Evolutionary conservation across 2,329 filamentous ascomycete genomes (phyloP), one percentile per base, ranked within the genome.

Genomic region (Pestalotiopsis sp.): DNA sequence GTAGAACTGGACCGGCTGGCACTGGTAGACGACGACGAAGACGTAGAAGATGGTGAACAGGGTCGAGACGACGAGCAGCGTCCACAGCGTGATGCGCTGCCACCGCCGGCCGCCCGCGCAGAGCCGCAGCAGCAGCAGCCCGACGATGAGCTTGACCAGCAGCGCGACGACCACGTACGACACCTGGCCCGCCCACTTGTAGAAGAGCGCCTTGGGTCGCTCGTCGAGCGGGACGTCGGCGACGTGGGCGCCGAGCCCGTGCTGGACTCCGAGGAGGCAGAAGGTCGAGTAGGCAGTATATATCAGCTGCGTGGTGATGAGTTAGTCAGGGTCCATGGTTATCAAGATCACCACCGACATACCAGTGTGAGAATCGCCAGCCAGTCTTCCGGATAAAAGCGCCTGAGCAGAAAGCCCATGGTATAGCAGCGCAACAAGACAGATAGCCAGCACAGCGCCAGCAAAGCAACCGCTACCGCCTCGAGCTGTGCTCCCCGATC

Each of bases 351-450:
- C n/a, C 2, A 12, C 23, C 23, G 3, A 61, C 66, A 38, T 66
- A 70, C 69, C 36, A 63, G 27, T 9, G 69, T 64, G 17, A 68
- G 20, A 27, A 68, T 62, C 13, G 69, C 66, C 27, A 67, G 36
- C 69, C 69, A 70, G 31, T 70, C 69, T 57, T 68, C 69, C 11
- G 58, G 5, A 14, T 61, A 58, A 20, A 70, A 70, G 65, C 78
- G 77, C 49, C 82, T 83, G 70, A 82, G 85, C 70, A 86, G 73
- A 25, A 80, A 75, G 4, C 76, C 76, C 68, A 83, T 78, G 13
- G 83, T 84, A 73, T 84, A 85, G n/a, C 75, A 79, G 67, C 84
- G 78, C 58, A 86, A 74, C 14, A 76, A 73, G 49, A 85, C 80
- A 36, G 83, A 80, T 13, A 84, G 67, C 79, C 81, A 84, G 62